Base-by-base conservation (phyloP, 495 filamentous ascomycete genomes). In the Xylaria sp. region DNA sequence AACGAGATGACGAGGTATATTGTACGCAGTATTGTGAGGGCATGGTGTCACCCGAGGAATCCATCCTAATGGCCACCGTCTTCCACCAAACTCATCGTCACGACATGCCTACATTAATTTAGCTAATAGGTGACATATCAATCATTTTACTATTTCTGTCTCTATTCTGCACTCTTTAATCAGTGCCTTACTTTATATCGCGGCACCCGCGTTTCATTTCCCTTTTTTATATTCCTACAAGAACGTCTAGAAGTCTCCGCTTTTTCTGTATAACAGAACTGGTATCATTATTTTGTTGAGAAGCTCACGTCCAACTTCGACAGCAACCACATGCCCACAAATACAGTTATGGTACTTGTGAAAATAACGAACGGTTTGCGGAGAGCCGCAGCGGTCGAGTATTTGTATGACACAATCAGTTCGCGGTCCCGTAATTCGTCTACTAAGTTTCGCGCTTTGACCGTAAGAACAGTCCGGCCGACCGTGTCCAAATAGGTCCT, bases 401-500 rank as follows among this genome's bases (percentile, higher is more conserved):
- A 92, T 68, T 95, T 92, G 78, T 99, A 99, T n/a, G 92, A 91
- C 37, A 97, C 92, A 72, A 97, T 81, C 7, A 98, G 79, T 69
- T 95, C 90, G 44, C 90, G 88, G 73, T 94, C 92, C 69, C 97
- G 85, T 41, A 91, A 87, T 72, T 97, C 96, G 69, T 99, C 96
- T 0, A 95, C 93, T 70, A 99, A 82, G 76, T 96, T 97, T 61
- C 90, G 86, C 33, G 93, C 93, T 64, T 89, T 92, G 72, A 99
- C 87, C 68, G 88, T 92, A 59, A 99, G 86, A 3, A 91, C 88
- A 33, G 94, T 94, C 37, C 96, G 93, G 71, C 96, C 96, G 40
- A 93, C 79, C 0, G 97, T 99, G 81, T 99, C 96, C 86, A 99
- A 91, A 81, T 93, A 99, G 2, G 95, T 97, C 78, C 90, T 90